Conservation (phyloP, 106 monocot genomes). For the Platanthera zijinensis region DNA sequence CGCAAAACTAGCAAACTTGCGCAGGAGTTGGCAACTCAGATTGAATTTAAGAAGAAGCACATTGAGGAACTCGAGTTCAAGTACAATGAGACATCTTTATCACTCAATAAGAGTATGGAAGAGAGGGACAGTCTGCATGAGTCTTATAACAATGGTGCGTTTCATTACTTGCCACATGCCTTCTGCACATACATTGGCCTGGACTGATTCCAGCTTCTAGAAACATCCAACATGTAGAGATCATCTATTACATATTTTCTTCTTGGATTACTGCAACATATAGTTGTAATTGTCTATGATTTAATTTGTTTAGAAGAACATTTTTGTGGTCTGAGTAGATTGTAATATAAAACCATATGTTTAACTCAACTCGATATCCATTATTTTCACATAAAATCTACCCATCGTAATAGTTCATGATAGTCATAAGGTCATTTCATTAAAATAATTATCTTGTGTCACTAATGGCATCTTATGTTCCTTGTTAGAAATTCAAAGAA, state of each 20-base stretch:
- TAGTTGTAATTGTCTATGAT: neutral
- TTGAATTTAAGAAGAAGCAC: slow-evolving; percentile 39
- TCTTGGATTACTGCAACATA: neutral
- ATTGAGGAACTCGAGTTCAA: slow-evolving; percentile 45
- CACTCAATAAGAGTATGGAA: slow-evolving; percentile 37
- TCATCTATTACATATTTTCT: neutral
- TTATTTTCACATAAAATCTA: neutral
- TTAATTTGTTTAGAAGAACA: neutral
- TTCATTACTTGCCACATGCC: neutral
- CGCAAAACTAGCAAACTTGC: slow-evolving; percentile 37
- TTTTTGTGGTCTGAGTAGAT: neutral
- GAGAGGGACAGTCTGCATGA: slow-evolving; percentile 31
- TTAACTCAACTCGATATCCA: neutral
- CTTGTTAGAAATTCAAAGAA: slow-evolving; percentile 57
- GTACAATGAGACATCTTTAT: slow-evolving; percentile 34
- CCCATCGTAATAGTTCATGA: neutral
- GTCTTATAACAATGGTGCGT: slow-evolving; percentile 31
- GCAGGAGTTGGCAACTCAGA: slow-evolving; percentile 31
- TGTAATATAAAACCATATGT: neutral
- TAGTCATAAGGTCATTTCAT: neutral
- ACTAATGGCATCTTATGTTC: neutral
- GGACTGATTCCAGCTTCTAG: neutral
- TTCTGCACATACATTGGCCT: neutral
- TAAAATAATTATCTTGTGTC: neutral
- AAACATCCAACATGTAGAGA: neutral